Percentiles rank a stretch among this genome's conserved stretches.
Conservation (phyloP, 371 early-diverging fungal species). For the Mucor velutinosus region DNA sequence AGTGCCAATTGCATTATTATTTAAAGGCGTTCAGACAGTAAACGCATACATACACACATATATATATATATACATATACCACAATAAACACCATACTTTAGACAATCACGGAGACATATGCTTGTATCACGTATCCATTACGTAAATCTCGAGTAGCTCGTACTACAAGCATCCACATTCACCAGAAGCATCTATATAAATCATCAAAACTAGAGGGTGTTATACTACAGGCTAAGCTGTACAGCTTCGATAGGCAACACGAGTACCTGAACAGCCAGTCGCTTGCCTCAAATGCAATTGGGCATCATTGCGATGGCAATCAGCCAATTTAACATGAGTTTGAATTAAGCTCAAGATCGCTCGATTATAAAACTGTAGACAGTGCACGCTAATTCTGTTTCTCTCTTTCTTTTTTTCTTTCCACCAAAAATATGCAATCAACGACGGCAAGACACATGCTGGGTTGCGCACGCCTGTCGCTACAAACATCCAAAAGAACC, state of each 20-base stretch:
- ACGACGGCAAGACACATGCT: background rate
- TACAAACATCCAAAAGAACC: background rate
- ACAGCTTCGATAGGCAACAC: too few species aligned
- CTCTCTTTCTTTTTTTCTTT: background rate
- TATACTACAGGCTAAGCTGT: too few species aligned
- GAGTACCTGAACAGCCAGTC: too few species aligned
- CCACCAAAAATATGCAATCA: background rate
- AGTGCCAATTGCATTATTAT: slow-evolving; percentile 33
- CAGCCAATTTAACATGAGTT: background rate
- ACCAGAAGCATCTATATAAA: background rate
- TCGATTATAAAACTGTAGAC: background rate
- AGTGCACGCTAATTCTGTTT: background rate
- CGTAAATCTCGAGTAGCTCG: background rate
- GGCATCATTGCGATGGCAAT: too few species aligned
- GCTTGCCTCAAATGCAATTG: too few species aligned
- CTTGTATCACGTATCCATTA: background rate
- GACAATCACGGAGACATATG: background rate
- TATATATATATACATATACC: background rate
- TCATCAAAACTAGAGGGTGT: too few species aligned
- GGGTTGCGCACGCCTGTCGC: background rate
- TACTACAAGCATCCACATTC: background rate
- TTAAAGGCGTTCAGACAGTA: slow-evolving; percentile 1
- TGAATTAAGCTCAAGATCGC: background rate
- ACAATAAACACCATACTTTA: background rate
- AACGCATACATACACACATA: background rate